Evolutionary conservation across 495 filamentous ascomycete genomes (phyloP), one percentile per base, ranked within the genome.

Genomic region (Chaetomium tenue): DNA sequence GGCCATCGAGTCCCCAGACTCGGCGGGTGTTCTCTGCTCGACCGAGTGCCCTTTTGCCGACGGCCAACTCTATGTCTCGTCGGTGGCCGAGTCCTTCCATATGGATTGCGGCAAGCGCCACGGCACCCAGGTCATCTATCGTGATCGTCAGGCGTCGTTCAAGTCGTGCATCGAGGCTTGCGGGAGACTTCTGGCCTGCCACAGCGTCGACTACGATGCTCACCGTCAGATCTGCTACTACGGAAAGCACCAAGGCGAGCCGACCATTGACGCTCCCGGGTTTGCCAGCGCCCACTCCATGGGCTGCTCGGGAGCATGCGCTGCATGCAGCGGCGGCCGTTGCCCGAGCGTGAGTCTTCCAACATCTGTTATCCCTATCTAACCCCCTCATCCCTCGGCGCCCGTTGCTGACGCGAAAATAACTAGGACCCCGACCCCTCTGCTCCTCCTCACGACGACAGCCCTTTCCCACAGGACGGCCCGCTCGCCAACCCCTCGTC

Each of bases 21-120:
- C 54, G 33, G 54, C 54, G 54, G 54, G 54, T n/a, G 54, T 42
- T n/a, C 18, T 57, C n/a, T 57, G 54, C 54, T 57, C 54, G n/a
- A 57, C 54, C 54, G 37, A 57, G 54, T 57, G 54, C 25, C 54
- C 33, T 2, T 57, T 42, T 25, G 37, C 54, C 5, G 2, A 57
- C 33, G 54, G 54, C 54, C 54, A 57, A 33, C 54, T 57, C 3
- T 42, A 57, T 15, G 54, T 57, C 54, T 22, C 54, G 54, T 40
- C 54, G 2, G 54, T 57, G 5, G 54, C 33, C 16, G 54, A 57
- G 54, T 57, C 54, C n/a, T 57, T 57, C 54, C 54, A 57, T 7
- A 57, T 57, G 54, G 54, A 57, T 33, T 57, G 54, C 54, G 20
- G 54, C 54, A n/a, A 57, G 33, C 54, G 54, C 5, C 54, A 57